phyloP scores from a whole-genome alignment of 768 basidiomycete species.

The Panellus pusillus region DNA sequence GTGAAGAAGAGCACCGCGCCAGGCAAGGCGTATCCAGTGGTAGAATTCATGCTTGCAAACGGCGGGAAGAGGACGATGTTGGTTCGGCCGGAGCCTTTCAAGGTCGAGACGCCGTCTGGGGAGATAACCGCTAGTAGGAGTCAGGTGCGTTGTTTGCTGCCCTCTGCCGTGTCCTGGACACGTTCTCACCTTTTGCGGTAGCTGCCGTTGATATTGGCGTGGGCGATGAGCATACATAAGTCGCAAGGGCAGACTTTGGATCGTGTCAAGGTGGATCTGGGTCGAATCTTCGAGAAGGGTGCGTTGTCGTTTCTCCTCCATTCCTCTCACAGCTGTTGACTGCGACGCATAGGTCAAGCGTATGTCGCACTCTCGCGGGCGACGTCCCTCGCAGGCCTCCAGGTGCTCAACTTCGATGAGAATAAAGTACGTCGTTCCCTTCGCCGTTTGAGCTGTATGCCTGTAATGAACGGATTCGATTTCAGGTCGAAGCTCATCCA shows the following conservation, averaged over 20 bases:
- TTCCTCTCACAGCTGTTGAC: background rate
- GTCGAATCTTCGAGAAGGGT: slow-evolving; percentile 93
- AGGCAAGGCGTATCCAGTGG: slow-evolving; percentile 56
- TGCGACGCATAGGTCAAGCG: slow-evolving; percentile 64
- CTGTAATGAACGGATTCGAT: background rate
- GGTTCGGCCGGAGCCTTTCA: slow-evolving; percentile 76
- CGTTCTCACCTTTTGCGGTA: slow-evolving; percentile 26
- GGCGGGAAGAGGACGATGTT: slow-evolving; percentile 54
- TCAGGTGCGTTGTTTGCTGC: slow-evolving; percentile 55
- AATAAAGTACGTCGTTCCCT: slow-evolving; percentile 50
- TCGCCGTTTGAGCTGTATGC: background rate
- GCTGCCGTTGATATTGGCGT: slow-evolving; percentile 87
- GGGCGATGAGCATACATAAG: slow-evolving; percentile 99
- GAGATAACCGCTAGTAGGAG: slow-evolving; percentile 77
- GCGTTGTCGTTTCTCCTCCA: slow-evolving; percentile 10
- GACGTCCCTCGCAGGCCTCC: slow-evolving; percentile 80
- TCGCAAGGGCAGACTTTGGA: slow-evolving; percentile 96
- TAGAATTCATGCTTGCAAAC: slow-evolving; percentile 72
- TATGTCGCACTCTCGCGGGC: slow-evolving; percentile 91
- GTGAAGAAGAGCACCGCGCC: slow-evolving; percentile 27
- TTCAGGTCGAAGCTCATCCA: slow-evolving; percentile 68
- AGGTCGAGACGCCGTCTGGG: slow-evolving; percentile 84
- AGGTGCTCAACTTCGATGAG: slow-evolving; percentile 78
- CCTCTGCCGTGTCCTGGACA: too few relatives aligned
- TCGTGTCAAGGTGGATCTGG: slow-evolving; percentile 91